Base-by-base conservation (phyloP, 148 eudicot genomes). In the Amaranthus cruentus region DNA sequence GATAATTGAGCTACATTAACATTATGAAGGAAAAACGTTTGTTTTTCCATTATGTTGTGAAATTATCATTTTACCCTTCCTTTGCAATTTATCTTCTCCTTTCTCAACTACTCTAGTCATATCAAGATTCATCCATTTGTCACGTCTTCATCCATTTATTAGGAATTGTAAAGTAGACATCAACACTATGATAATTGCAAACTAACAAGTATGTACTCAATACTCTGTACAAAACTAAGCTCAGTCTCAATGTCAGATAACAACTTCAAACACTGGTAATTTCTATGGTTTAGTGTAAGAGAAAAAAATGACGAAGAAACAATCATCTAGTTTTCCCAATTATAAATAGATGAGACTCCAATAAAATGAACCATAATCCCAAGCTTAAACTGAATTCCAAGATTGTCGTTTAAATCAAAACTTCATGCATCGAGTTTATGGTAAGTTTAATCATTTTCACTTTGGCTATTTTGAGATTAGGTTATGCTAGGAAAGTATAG, bases 341-440 rank as follows among this genome's bases (percentile, higher is more conserved):
- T 14, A 49, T 50, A 56, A 28, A 55, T 21, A 62, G 28, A 49
- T 14, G 21, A 38, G 6, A 63, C n/a, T 56, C 71, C 68, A 58
- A 71, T 51, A 71, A 18, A 49, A 71, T 4, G 14, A 65, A 55
- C 15, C 59, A 9, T 47, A 71, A 59, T 73, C 13, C 54, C 53
- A 6, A 55, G 38, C 12, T 5, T 28, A 8, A 64, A 48, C 61
- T 57, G 77, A 79, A 61, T 75, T 73, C 84, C 82, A 59, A 18
- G 84, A 57, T 76, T 75, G 55, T 64, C 61, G 61, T 85, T 82
- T 73, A 81, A 68, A 58, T 87, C 81, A 76, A 88, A 81, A 75
- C 78, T 75, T 43, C 56, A 66, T 66, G 69, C 28, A 21, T 57
- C 89, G 71, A 88, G 53, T 62, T 88, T 88, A 50, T 86, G 86